A percentile compares a stretch with the other conserved stretches of the same genome.
These are phyloP conservation scores for Staphylotrichum longicolle DNA, from an alignment of 495 filamentous ascomycete genomes.

Conservation along the genomic window DNA sequence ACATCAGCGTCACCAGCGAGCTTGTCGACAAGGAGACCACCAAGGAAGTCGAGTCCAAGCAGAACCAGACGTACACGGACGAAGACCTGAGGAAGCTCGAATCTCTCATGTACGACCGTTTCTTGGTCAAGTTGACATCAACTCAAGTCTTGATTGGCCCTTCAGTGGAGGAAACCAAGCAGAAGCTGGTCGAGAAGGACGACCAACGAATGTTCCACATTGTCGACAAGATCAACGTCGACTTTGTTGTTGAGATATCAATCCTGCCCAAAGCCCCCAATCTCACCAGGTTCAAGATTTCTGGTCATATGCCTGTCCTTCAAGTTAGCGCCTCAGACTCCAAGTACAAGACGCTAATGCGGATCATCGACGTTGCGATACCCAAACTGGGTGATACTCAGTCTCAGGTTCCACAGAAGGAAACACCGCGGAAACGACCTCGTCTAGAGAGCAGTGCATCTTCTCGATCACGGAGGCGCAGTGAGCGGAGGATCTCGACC, in stretches of 20 bases:
- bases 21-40: constrained; percentile 87
- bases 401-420: constrained; percentile 22
- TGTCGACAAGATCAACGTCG: constrained; percentile 93
- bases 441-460: constrained; percentile 43
- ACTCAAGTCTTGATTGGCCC: constrained; percentile 95
- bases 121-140: constrained; percentile 83
- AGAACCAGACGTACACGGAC: constrained; percentile 81
- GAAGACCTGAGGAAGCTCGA: constrained; percentile 85
- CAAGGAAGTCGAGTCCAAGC: constrained; percentile 84
- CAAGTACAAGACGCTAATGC: constrained; percentile 97
- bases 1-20: constrained; percentile 89
- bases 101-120: constrained; percentile 93
- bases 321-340: constrained; percentile 88
- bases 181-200: constrained; percentile 71
- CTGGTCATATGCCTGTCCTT: constrained; percentile 85
- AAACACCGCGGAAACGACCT: constrained; percentile 55
- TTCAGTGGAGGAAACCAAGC: constrained; percentile 84
- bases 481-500: constrained; percentile 35
- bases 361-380: constrained; percentile 89
- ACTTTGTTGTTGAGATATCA: constrained; percentile 87
- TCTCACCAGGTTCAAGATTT: constrained; percentile 86
- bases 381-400: constrained; percentile 70
- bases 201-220: constrained; percentile 77
- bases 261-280: constrained; percentile 93
- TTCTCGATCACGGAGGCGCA: constrained; percentile 30